These are phyloP conservation scores for Boletellus ananas DNA, from an alignment of 768 basidiomycete species.

Conservation along the genomic window DNA sequence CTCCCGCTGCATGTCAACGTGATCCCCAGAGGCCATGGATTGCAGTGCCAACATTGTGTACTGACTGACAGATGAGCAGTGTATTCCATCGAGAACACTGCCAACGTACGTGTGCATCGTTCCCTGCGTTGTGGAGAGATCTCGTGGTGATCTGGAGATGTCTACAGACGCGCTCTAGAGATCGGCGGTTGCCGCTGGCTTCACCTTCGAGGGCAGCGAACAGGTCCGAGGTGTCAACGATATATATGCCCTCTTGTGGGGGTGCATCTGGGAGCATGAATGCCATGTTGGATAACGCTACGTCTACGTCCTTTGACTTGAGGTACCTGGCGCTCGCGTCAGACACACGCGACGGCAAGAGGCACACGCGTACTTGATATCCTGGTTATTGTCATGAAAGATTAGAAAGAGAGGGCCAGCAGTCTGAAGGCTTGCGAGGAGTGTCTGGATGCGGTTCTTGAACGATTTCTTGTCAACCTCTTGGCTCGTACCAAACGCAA, in stretches of 20 bases:
- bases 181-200: slow-evolving; percentile 45
- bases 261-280: slow-evolving; percentile 55
- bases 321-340: slow-evolving; percentile 44
- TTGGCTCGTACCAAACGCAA: slow-evolving; percentile 62
- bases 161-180: slow-evolving; percentile 58
- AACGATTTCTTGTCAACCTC: slow-evolving; percentile 48
- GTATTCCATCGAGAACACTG: neutral
- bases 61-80: slow-evolving; percentile 35
- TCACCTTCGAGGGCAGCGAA: slow-evolving; percentile 74
- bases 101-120: slow-evolving; percentile 70
- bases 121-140: slow-evolving; percentile 79
- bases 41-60: slow-evolving; percentile 65
- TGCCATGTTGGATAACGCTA: slow-evolving; percentile 48
- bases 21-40: slow-evolving; percentile 70
- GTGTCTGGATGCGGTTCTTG: slow-evolving; percentile 45
- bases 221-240: slow-evolving; percentile 71
- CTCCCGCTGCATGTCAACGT: slow-evolving; percentile 72
- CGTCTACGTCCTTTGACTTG: slow-evolving; percentile 45
- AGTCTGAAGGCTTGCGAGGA: slow-evolving; percentile 39
- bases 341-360: neutral
- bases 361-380: slow-evolving; percentile 56
- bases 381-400: slow-evolving; percentile 75
- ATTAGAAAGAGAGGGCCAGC: slow-evolving; percentile 70
- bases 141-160: slow-evolving; percentile 56
- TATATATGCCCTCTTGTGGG: slow-evolving; percentile 52